These are phyloP conservation scores for Periconia macrospinosa DNA, from an alignment of 2,329 filamentous ascomycete species.

Conservation along the genomic window DNA sequence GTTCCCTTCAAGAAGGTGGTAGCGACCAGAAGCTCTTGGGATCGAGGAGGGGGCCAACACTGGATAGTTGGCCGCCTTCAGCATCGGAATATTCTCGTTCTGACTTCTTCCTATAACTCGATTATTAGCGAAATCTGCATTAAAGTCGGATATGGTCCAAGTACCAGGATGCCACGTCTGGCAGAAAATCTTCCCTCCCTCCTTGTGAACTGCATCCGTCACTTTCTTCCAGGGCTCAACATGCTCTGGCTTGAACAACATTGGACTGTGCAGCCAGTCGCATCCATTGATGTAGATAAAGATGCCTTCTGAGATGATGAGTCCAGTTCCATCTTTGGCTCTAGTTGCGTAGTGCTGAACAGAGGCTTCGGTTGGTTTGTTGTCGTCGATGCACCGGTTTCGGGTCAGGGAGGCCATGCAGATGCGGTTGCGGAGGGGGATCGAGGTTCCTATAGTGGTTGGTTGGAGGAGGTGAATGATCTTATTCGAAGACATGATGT, in stretches of 20 bases:
- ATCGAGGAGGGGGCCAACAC: slow-evolving; percentile 22
- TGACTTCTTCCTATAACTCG: slow-evolving; percentile 13
- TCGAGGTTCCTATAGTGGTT: neutral
- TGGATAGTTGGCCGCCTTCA: slow-evolving; percentile 13
- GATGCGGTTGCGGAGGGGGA: slow-evolving; percentile 15
- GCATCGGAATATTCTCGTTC: slow-evolving; percentile 24
- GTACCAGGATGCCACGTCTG: slow-evolving; percentile 28
- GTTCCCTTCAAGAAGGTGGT: slow-evolving; percentile 13
- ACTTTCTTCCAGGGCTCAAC: slow-evolving; percentile 21
- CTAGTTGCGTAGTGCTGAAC: slow-evolving; percentile 20
- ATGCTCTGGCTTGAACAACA: slow-evolving; percentile 20
- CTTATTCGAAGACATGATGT: neutral
- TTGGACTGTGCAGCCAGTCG: slow-evolving; percentile 21
- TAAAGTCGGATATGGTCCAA: neutral
- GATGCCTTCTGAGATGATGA: slow-evolving; percentile 24
- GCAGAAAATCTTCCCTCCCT: slow-evolving; percentile 22
- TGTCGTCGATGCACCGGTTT: slow-evolving; percentile 23
- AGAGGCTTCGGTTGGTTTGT: slow-evolving; percentile 16
- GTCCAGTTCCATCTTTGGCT: slow-evolving; percentile 19
- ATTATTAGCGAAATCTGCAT: neutral
- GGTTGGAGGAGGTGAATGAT: neutral
- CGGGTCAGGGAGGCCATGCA: slow-evolving; percentile 30
- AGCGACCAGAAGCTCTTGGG: slow-evolving; percentile 17
- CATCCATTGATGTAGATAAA: slow-evolving; percentile 20
- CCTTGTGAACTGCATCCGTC: slow-evolving; percentile 19